Evolutionary conservation across 176 grass and related monocot genomes (phyloP).

Genomic region (Oryza meyeriana): DNA sequence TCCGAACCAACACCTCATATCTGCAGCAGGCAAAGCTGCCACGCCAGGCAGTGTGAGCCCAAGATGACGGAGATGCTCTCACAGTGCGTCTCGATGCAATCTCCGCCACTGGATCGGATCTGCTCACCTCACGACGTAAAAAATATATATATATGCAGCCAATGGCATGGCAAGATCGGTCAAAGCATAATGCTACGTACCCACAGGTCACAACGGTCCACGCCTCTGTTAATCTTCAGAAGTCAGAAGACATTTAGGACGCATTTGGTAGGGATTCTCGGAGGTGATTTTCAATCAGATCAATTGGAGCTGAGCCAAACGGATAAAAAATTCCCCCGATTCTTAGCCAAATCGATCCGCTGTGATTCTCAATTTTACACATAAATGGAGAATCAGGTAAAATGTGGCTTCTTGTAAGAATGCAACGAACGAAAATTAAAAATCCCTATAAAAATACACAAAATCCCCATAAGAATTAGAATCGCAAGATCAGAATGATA

Average conservation of each 20-base stretch:
- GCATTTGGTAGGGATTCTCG: too few relatives aligned
- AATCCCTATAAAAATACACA: too few relatives aligned
- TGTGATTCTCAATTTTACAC: too few relatives aligned
- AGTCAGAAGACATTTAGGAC: neutral
- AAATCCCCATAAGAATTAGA: too few relatives aligned
- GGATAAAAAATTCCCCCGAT: too few relatives aligned
- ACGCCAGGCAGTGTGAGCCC: neutral
- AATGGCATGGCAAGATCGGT: neutral
- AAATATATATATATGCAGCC: neutral
- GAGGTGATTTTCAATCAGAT: too few relatives aligned
- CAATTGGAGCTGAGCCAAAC: too few relatives aligned
- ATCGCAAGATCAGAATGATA: too few relatives aligned
- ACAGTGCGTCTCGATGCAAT: neutral
- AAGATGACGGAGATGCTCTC: constrained; percentile 6
- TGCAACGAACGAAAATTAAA: too few relatives aligned
- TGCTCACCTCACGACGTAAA: neutral
- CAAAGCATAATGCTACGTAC: neutral
- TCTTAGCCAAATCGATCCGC: too few relatives aligned
- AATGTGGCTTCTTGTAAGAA: too few relatives aligned
- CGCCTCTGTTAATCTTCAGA: neutral
- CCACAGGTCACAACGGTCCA: neutral
- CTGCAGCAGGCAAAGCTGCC: neutral
- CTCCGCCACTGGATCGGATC: constrained; percentile 2
- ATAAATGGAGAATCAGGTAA: too few relatives aligned
- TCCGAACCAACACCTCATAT: neutral